Base-by-base conservation (phyloP, 805 yeast genomes). In the Spencermartinsiella europaea region DNA sequence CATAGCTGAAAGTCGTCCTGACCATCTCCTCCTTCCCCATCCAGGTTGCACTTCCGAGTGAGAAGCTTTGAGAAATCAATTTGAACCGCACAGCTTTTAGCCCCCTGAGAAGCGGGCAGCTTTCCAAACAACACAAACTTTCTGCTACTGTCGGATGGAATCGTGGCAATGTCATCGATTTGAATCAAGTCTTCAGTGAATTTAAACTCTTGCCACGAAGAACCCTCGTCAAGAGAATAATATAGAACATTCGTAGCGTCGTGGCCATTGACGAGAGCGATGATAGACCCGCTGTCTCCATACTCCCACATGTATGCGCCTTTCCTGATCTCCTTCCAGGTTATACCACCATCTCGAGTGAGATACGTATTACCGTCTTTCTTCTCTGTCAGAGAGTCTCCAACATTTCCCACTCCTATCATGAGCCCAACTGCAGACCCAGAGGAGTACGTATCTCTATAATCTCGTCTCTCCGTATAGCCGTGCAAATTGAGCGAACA, bases 321-420 rank as follows among this genome's bases (percentile, higher is more conserved):
- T 49, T 83, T 79, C 49, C 67, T 73, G 22, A 91, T 70, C 64
- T 87, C 95, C 43, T 65, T 77, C 98, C 98, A 93, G 2, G 89
- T 76, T 14, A 80, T 68, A 48, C 99, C 99, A 1, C 93, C 99
- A 66, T 93, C 98, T n/a, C 75, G 71, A 2, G 95, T 80, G 50
- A 93, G 66, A 60, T 77, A 93, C 0, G 96, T 86, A 1, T 83
- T 71, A 0, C 83, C 75, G 40, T 80, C 77, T 34, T 63, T 53
- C 35, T 63, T 52, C 45, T 66, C 63, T 5, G 76, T 66, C 44
- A 91, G 67, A 5, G 56, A 50, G 22, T 73, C 76, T 4, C 97
- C 98, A 42, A 88, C 96, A 60, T 85, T 89, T 25, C 99, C 99
- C n/a, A 85, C 79, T n/a, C 85, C 97, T 54, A 93, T 71, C 75